These are phyloP conservation scores for Goffeauzyma gilvescens DNA, from an alignment of 768 basidiomycete genomes.

Conservation along the genomic window DNA sequence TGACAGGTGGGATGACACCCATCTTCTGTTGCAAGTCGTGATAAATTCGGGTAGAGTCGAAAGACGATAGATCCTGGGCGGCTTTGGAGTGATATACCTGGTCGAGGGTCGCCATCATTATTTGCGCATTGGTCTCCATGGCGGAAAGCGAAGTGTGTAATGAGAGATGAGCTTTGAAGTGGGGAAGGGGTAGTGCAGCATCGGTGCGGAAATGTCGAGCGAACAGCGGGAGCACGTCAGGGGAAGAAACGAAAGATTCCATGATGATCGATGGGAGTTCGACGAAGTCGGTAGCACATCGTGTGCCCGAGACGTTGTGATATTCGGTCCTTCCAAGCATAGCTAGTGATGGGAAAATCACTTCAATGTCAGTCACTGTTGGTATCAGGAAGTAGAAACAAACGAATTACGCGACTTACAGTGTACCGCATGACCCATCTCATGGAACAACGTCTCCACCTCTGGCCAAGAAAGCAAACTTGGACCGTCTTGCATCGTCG, in stretches of 20 bases:
- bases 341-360: constrained; percentile 38
- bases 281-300: constrained; percentile 94
- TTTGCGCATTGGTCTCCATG: constrained; percentile 80
- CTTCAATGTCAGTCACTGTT: not conserved
- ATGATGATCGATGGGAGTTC: constrained; percentile 95
- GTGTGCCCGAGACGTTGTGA: constrained; percentile 92
- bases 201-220: constrained; percentile 33
- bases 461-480: constrained; percentile 78
- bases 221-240: constrained; percentile 54
- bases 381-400: not conserved
- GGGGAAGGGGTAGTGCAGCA: constrained; percentile 27
- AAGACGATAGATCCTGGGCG: constrained; percentile 36
- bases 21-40: constrained; percentile 39
- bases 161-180: constrained; percentile 25
- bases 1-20: constrained; percentile 65
- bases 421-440: constrained; percentile 99
- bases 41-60: constrained; percentile 56
- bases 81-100: constrained; percentile 67
- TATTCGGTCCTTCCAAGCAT: constrained; percentile 97
- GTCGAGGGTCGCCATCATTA: constrained; percentile 70
- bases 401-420: constrained; percentile 51
- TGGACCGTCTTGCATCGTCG: constrained; percentile 44
- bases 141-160: constrained; percentile 30
- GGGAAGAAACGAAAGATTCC: constrained; percentile 88
- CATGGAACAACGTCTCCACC: constrained; percentile 84